Conservation (phyloP, 1,284 basidiomycete genomes). For the Laetiporus sulphureus region DNA sequence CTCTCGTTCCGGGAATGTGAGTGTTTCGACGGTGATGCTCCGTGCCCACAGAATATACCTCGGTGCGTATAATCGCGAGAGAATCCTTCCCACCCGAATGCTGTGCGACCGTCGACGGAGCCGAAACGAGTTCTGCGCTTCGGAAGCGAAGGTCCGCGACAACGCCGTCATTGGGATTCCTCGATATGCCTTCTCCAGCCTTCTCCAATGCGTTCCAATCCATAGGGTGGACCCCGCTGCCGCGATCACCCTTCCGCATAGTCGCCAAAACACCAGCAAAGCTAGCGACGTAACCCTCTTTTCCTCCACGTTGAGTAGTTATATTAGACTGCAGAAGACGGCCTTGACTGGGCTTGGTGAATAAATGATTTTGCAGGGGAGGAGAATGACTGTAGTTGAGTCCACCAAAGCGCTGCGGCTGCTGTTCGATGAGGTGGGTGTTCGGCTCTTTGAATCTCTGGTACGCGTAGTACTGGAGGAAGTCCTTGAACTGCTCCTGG, state of each 20-base stretch:
- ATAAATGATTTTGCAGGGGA: constrained; percentile 45
- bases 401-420: constrained; percentile 58
- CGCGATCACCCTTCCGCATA: constrained; percentile 9
- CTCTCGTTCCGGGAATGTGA: constrained; percentile 27
- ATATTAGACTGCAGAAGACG: constrained; percentile 37
- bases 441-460: constrained; percentile 17
- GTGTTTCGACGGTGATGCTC: constrained; percentile 13
- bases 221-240: neutral
- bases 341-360: constrained; percentile 48
- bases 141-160: constrained; percentile 24
- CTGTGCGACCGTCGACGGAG: constrained; percentile 27
- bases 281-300: constrained; percentile 12
- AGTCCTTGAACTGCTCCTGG: constrained; percentile 21
- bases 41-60: constrained; percentile 11
- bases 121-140: constrained; percentile 15
- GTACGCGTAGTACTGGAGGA: constrained; percentile 23
- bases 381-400: constrained; percentile 52
- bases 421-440: constrained; percentile 46
- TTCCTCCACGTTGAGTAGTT: neutral
- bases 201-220: constrained; percentile 13
- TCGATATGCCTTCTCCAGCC: constrained; percentile 4
- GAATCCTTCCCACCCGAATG: constrained; percentile 15
- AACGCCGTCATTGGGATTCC: constrained; percentile 2
- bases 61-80: constrained; percentile 11
- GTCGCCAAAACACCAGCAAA: constrained; percentile 25